phyloP scores from a whole-genome alignment of 2,329 filamentous ascomycete species.

The Sporothrix protearum region DNA sequence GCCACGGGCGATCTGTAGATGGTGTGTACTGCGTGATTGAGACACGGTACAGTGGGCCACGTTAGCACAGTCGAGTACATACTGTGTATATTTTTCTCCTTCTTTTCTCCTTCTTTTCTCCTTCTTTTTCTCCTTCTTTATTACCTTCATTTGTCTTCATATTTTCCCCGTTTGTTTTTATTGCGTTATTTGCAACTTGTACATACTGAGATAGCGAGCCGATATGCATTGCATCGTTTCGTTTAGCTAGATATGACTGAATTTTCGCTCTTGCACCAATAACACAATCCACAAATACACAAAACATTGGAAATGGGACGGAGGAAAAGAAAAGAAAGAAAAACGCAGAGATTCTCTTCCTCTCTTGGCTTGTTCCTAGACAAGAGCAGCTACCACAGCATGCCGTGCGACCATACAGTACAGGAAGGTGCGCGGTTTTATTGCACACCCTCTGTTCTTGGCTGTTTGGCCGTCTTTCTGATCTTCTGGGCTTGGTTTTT shows the following conservation, averaged over 20 bases:
- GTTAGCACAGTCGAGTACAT: neutral
- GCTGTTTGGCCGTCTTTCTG: neutral
- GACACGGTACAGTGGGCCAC: no score
- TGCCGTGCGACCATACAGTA: neutral
- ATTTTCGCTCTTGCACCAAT: constrained; percentile 5
- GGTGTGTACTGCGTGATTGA: neutral
- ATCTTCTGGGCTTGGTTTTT: neutral
- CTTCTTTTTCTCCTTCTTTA: no score
- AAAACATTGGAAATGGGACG: no score
- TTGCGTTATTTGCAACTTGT: constrained; percentile 14
- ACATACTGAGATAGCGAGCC: constrained; percentile 28
- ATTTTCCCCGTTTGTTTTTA: neutral
- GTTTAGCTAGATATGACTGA: neutral
- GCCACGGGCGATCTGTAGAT: constrained; percentile 49
- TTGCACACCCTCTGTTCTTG: neutral
- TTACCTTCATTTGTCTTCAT: no score
- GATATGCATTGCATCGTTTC: constrained; percentile 2
- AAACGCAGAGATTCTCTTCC: neutral
- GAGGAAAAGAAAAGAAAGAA: no score
- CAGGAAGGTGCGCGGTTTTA: constrained; percentile 18
- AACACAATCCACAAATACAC: no score
- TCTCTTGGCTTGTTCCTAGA: neutral
- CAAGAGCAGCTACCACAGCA: neutral
- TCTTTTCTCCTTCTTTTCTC: neutral
- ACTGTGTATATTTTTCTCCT: neutral